Base-by-base conservation (phyloP, 106 monocot genomes). In the Platanthera zijinensis region DNA sequence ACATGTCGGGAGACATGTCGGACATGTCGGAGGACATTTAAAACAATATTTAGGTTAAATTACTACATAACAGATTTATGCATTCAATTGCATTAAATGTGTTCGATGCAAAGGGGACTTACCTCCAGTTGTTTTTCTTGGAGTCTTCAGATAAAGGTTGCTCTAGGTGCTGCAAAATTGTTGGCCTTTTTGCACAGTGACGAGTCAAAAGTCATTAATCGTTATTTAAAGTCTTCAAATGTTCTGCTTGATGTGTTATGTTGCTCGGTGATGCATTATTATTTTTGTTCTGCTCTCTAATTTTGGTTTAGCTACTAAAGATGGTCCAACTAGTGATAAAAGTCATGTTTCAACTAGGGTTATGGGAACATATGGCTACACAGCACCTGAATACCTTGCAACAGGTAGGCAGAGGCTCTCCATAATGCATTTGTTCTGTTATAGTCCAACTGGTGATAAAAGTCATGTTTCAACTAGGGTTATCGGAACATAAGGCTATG, bases 101-200 rank as follows among this genome's bases (percentile, higher is more conserved):
- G 2, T 11, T 68, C 13, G 68, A 68, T 4, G 9, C 12, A 68
- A 39, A 39, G 68, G 14, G 39, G 32, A 39, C 68, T 68, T 45
- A 68, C 68, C 45, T 68, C 68, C 68, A 68, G 14, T 32, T 39
- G 12, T 10, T 68, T 68, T 45, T 25, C 68, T 68, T 68, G 68
- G 68, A 68, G 11, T 68, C 68, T 68, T 68, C 68, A 39, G 7
- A 30, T 68, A 4, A 68, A 68, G 45, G 68, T 68, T 45, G 68
- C 39, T 39, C 39, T 68, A 3, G 68, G 25, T 7, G 68, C 68
- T 68, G 68, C 68, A 5, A 68, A 68, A 68, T 30, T 68, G 32
- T 30, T 68, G 32, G 68, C 68, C 25, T 68, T 68, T 68, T 39
- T 68, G 68, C 68, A 67, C 66, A 67, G 66, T 67, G 30, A 21